A percentile compares a stretch with the other conserved stretches of the same genome.
Conservation (phyloP, 345 rosid species). For the Populus ilicifolia region DNA sequence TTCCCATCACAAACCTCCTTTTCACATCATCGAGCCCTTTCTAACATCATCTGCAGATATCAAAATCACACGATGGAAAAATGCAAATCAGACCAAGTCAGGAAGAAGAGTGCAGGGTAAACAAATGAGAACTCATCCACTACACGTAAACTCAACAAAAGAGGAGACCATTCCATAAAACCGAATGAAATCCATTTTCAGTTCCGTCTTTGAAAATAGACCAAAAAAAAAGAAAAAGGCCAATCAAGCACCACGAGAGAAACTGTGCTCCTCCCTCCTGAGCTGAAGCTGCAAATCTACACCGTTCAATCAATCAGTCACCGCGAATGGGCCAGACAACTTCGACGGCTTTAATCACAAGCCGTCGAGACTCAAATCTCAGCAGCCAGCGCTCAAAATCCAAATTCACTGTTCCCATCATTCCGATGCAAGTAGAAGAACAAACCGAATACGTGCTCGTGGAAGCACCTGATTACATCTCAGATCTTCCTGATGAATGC, state of each 20-base stretch:
- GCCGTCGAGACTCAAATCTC: slow-evolving; percentile 35
- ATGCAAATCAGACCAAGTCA: background rate
- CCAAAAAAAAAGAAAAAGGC: background rate
- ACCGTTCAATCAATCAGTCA: slow-evolving; percentile 3
- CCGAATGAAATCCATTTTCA: slow-evolving; percentile 39
- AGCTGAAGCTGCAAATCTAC: background rate
- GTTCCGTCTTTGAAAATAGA: slow-evolving; percentile 30
- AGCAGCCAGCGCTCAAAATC: slow-evolving; percentile 32
- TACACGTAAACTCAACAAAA: background rate
- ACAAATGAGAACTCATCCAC: background rate
- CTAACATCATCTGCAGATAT: no score
- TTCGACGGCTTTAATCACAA: slow-evolving; percentile 48
- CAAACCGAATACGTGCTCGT: background rate
- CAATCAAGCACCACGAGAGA: background rate
- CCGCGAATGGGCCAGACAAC: slow-evolving; percentile 73
- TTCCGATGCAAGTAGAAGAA: slow-evolving; percentile 36
- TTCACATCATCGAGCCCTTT: background rate
- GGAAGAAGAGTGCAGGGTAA: background rate
- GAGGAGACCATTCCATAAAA: slow-evolving; percentile 3
- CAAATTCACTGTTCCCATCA: slow-evolving; percentile 27
- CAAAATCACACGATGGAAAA: background rate
- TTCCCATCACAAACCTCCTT: background rate
- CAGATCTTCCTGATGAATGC: slow-evolving; percentile 76
- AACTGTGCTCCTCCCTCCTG: background rate
- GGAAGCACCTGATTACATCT: slow-evolving; percentile 43